Percentiles rank a stretch among this genome's conserved stretches.
These are phyloP conservation scores for Penicillium herquei DNA, from an alignment of 495 filamentous ascomycete species.

Conservation along the genomic window DNA sequence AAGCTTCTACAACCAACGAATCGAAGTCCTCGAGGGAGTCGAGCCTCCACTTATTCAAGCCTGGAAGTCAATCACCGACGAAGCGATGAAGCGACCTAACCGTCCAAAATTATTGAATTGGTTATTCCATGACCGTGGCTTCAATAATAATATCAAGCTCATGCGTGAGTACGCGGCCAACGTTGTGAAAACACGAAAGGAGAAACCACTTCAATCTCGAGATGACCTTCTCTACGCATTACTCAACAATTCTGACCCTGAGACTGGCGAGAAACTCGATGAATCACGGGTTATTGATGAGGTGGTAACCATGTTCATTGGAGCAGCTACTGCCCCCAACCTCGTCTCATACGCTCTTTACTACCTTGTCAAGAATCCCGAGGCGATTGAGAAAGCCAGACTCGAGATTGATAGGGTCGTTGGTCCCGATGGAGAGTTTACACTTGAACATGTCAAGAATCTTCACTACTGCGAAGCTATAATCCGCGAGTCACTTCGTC, in stretches of 20 bases:
- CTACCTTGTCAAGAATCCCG: conserved; percentile 37
- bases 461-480: conserved; percentile 64
- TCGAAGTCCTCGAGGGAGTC: conserved; percentile 27
- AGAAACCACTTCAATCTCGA: conserved; percentile 40
- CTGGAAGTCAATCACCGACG: conserved; percentile 39
- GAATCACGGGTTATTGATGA: conserved; percentile 63
- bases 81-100: conserved; percentile 41
- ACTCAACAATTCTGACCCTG: conserved; percentile 61
- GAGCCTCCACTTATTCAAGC: conserved; percentile 28
- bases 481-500: conserved; percentile 70
- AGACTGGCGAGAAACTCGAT: conserved; percentile 60
- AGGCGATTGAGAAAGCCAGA: conserved; percentile 28
- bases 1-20: conserved; percentile 46
- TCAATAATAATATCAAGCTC: conserved; percentile 51
- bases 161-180: conserved; percentile 56
- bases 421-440: conserved; percentile 27
- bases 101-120: conserved; percentile 37
- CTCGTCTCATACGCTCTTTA: conserved; percentile 38
- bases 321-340: conserved; percentile 37
- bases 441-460: conserved; percentile 58
- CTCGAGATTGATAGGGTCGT: conserved; percentile 35
- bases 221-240: conserved; percentile 69
- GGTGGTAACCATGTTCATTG: conserved; percentile 48
- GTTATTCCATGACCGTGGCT: conserved; percentile 44
- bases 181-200: conserved; percentile 55